Base-by-base conservation (phyloP, 2,329 filamentous ascomycete genomes). In the Arthroderma sp. region DNA sequence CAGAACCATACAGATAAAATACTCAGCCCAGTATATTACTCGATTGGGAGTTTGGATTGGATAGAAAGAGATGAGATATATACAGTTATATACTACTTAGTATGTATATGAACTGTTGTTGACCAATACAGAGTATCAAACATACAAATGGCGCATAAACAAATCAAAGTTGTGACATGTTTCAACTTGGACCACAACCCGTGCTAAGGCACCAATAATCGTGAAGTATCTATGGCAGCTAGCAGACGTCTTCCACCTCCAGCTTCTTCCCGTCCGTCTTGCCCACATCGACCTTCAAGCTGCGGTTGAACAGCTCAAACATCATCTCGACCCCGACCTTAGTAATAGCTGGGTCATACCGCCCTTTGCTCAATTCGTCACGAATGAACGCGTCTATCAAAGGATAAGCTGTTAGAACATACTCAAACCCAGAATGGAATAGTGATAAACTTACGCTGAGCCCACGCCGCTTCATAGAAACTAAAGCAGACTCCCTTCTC, bases 321-420 rank as follows among this genome's bases (percentile, higher is more conserved):
- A 95, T 65, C 62, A 95, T 82, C 70, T 94, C 85, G 59, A 94
- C 94, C 67, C 88, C 94, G 32, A 89, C 76, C 59, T 87, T 89
- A 3, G 80, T 79, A 46, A 95, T 73, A 15, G 84, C 85, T 1
- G 88, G 85, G 60, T 95, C 88, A 58, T 94, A 95, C 28, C 88
- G 74, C n/a, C 87, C 88, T 67, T 94, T 94, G 63, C 83, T 87
- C 47, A 91, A 70, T 68, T 95, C 88, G 57, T 95, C 88, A 11
- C 88, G 75, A 61, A 95, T 93, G 60, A 95, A 95, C 4, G 88
- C 88, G 68, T 94, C 74, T 75, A 49, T 44, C 36, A n/a, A 11
- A 38, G 1, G 22, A 27, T 33, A 22, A 45, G 42, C 31, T 9
- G 33, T 36, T 5, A 40, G 34, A 29, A 38, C 4, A 22, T 28